phyloP scores from a whole-genome alignment of 805 yeast species.

The Teunomyces pallodes region DNA sequence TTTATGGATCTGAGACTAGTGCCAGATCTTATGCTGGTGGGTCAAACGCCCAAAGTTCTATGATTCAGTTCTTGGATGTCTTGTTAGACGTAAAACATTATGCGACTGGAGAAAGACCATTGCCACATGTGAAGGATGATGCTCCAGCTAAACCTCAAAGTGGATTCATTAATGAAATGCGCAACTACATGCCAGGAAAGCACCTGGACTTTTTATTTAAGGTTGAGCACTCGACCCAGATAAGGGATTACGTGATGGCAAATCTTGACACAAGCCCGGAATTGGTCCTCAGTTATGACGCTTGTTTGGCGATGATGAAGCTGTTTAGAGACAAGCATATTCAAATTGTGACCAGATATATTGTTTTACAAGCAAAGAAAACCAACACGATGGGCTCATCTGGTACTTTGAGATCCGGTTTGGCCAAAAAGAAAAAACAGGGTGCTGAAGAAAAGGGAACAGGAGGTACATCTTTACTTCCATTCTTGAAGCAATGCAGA shows the following conservation, averaged over 20 bases:
- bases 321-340: slow-evolving; percentile 89
- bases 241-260: slow-evolving; percentile 61
- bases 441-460: slow-evolving; percentile 73
- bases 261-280: slow-evolving; percentile 45
- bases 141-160: slow-evolving; percentile 20
- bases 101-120: slow-evolving; percentile 64
- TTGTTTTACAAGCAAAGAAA: slow-evolving; percentile 73
- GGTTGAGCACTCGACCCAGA: slow-evolving; percentile 53
- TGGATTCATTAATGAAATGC: slow-evolving; percentile 77
- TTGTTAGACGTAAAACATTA: slow-evolving; percentile 72
- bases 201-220: slow-evolving; percentile 73
- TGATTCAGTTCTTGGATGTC: slow-evolving; percentile 83
- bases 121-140: slow-evolving; percentile 13
- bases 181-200: slow-evolving; percentile 83
- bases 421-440: slow-evolving; percentile 49
- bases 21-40: slow-evolving; percentile 78
- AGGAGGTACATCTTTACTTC: slow-evolving; percentile 89
- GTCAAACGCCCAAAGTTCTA: slow-evolving; percentile 88
- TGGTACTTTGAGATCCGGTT: slow-evolving; percentile 63
- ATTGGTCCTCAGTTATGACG: slow-evolving; percentile 74
- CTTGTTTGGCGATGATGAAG: slow-evolving; percentile 84
- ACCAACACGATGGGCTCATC: slow-evolving; percentile 51
- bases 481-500: slow-evolving; percentile 91
- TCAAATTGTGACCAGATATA: slow-evolving; percentile 86
- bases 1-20: slow-evolving; percentile 62